Conservation (phyloP, 768 basidiomycete genomes). For the Termitomyces sp. region DNA sequence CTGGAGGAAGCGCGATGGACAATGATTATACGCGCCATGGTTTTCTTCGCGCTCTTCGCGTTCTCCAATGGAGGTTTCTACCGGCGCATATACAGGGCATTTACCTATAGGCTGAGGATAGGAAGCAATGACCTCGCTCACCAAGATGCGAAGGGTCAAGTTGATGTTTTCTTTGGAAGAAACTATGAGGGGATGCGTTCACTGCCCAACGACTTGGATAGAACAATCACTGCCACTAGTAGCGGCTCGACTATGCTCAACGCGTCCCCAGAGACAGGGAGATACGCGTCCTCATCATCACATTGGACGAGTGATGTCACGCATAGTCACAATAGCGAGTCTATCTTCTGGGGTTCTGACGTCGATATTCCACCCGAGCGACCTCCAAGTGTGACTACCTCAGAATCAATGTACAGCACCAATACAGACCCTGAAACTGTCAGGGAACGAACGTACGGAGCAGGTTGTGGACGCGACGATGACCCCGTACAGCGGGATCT, state of each 20-base stretch:
- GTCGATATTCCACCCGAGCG: background rate
- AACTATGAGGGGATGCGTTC: background rate
- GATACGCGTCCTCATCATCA: too few species aligned
- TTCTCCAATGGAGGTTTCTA: slow-evolving; percentile 46
- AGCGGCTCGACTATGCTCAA: background rate
- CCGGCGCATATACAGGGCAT: background rate
- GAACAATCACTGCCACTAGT: background rate
- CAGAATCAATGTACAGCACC: slow-evolving; percentile 10
- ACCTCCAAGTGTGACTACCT: background rate
- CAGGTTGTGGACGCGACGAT: background rate
- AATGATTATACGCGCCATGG: slow-evolving; percentile 31
- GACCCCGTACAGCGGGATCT: slow-evolving; percentile 7
- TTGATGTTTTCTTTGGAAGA: background rate
- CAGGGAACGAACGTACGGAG: too few species aligned
- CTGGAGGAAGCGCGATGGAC: slow-evolving; percentile 38
- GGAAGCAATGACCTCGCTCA: background rate
- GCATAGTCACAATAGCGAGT: too few species aligned
- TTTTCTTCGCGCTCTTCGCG: slow-evolving; percentile 57
- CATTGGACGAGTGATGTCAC: too few species aligned
- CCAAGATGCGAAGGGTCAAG: too few species aligned
- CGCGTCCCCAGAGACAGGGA: too few species aligned
- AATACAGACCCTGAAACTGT: slow-evolving; percentile 1
- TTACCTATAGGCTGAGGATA: background rate
- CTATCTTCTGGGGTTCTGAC: too few species aligned
- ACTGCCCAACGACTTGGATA: background rate